These are phyloP conservation scores for Trichosanthes truncata DNA, from an alignment of 306 rosid species.

Conservation along the genomic window DNA sequence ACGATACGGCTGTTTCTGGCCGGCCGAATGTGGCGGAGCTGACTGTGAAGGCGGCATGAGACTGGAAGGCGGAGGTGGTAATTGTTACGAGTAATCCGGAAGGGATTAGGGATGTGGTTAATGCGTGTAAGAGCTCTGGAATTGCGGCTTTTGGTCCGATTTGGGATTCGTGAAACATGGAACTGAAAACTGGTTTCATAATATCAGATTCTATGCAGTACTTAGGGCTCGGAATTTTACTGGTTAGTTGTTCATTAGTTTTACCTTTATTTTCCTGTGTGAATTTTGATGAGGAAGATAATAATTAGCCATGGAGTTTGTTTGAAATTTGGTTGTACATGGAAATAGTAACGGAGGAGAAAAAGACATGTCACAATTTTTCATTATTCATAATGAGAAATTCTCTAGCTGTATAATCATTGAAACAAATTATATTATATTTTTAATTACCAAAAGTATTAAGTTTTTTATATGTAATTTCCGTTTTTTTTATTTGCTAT, in stretches of 20 bases:
- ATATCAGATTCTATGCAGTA: neutral
- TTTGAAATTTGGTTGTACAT: too few relatives aligned
- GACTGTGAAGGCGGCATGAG: constrained; percentile 37
- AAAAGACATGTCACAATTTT: too few relatives aligned
- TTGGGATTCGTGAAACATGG: constrained; percentile 32
- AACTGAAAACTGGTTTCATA: neutral
- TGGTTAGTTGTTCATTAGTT: neutral
- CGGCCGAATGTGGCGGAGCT: constrained; percentile 51
- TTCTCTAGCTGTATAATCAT: too few relatives aligned
- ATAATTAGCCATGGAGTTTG: neutral
- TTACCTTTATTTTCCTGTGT: neutral
- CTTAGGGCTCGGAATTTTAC: neutral
- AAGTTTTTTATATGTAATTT: too few relatives aligned
- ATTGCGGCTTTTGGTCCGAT: constrained; percentile 49
- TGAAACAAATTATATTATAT: too few relatives aligned
- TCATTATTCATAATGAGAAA: too few relatives aligned
- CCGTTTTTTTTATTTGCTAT: too few relatives aligned
- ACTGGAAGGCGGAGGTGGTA: constrained; percentile 54
- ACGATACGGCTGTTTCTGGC: constrained; percentile 52
- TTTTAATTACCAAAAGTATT: too few relatives aligned
- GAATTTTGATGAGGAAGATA: neutral
- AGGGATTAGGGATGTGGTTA: constrained; percentile 47
- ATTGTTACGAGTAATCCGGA: constrained; percentile 67
- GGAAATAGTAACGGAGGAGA: too few relatives aligned
- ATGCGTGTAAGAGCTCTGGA: constrained; percentile 33